Evolutionary conservation across 352 stramenopile species (phyloP).

Genomic region (Globisporangium alternatum): DNA sequence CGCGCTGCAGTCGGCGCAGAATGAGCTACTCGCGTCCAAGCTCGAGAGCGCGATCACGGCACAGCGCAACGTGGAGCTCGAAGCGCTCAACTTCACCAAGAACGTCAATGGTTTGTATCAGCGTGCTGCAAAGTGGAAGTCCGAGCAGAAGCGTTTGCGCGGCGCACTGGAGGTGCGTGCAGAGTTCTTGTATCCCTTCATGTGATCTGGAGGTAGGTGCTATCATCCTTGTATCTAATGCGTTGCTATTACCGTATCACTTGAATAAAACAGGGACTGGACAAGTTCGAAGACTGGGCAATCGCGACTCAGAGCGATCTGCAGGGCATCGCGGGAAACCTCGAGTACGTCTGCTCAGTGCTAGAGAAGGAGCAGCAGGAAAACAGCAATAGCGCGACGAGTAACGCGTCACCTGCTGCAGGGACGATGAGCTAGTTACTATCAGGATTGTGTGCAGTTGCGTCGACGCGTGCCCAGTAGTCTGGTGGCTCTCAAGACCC

Average conservation of each 20-base stretch:
- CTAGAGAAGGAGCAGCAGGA: conserved; percentile 46
- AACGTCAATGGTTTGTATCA: conserved; percentile 59
- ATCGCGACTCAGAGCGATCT: conserved; percentile 41
- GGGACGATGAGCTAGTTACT: background rate
- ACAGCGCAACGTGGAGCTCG: conserved; percentile 59
- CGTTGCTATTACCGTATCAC: background rate
- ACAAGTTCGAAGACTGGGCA: conserved; percentile 59
- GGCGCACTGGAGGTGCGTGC: conserved; percentile 32
- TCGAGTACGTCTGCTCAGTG: conserved; percentile 68
- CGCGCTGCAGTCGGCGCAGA: conserved; percentile 38
- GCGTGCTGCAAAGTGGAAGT: conserved; percentile 60
- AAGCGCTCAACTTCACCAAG: conserved; percentile 56
- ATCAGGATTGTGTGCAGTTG: no score
- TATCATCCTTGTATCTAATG: background rate
- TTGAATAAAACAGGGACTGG: conserved; percentile 28
- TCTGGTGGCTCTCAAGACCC: background rate
- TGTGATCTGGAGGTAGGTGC: background rate
- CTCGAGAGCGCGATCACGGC: conserved; percentile 47
- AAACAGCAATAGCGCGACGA: background rate
- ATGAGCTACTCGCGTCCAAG: conserved; percentile 35
- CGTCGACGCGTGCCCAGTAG: no score
- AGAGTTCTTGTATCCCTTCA: background rate
- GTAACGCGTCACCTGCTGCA: no score
- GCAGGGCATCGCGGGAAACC: conserved; percentile 52
- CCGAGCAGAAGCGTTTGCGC: conserved; percentile 61